Conservation (phyloP, 1,284 basidiomycete species). For the Ceratobasidium sp. region DNA sequence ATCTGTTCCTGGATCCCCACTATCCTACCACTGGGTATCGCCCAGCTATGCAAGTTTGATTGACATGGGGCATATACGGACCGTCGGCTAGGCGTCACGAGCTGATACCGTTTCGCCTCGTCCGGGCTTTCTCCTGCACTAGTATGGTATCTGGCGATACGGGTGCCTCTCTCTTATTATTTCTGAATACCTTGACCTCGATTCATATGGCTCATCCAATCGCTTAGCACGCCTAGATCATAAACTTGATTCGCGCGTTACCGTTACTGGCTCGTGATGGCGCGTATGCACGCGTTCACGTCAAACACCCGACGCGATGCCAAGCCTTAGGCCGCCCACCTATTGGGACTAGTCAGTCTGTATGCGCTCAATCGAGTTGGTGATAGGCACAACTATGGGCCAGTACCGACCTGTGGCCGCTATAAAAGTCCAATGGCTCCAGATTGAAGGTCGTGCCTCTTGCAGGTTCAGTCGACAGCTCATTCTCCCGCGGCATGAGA, state of each 20-base stretch:
- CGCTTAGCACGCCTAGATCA: conserved; percentile 18
- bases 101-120: not conserved
- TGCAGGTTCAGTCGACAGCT: not conserved
- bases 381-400: not conserved
- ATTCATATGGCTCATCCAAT: not conserved
- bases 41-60: not conserved
- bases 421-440: not conserved
- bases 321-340: not conserved
- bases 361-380: not conserved
- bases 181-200: not conserved
- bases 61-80: not conserved
- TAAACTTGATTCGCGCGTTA: conserved; percentile 11
- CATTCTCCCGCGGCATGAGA: not conserved
- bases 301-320: not conserved
- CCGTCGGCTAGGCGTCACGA: not conserved
- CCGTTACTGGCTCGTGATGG: not conserved
- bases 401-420: not conserved
- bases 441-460: not conserved
- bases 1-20: not conserved
- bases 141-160: not conserved
- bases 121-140: not conserved
- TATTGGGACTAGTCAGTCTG: not conserved
- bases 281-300: conserved; percentile 5
- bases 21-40: not conserved
- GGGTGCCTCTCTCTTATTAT: not conserved